Evolutionary conservation across 352 stramenopile genomes (phyloP), one percentile per base, ranked within the genome.

Genomic region (Paralagenidium karlingii): DNA sequence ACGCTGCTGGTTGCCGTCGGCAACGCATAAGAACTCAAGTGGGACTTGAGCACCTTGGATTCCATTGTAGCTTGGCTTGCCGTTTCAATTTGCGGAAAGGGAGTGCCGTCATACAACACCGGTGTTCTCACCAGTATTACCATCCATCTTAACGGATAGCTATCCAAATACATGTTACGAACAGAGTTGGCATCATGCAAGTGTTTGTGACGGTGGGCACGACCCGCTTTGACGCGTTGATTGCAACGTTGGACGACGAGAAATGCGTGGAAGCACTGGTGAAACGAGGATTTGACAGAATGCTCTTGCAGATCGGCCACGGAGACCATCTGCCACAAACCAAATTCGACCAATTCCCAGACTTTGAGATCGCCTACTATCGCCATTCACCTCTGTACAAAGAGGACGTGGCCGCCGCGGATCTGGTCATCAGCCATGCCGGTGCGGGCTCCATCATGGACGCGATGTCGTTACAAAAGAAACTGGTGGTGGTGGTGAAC

Each of bases 141-240:
- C n/a, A n/a, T n/a, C n/a, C n/a, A n/a, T n/a, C n/a, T n/a, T n/a
- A n/a, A n/a, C n/a, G n/a, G n/a, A n/a, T n/a, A n/a, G n/a, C n/a
- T n/a, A n/a, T n/a, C n/a, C n/a, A n/a, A n/a, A n/a, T n/a, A n/a
- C n/a, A n/a, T n/a, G n/a, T n/a, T n/a, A n/a, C n/a, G n/a, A n/a
- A n/a, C n/a, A n/a, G n/a, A n/a, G n/a, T 33, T 33, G 28, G 28
- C 28, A 15, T 7, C 7, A 36, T 36, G 30, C 3, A 7, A 36
- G 79, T 87, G 38, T 96, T 97, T 45, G 86, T 95, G 48, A 97
- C 87, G 1, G 89, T 97, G 21, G 89, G 89, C n/a, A 97, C 89
- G 36, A 97, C 89, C 44, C 85, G 82, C 43, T 97, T 97, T 52
- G 85, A 96, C 36, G 75, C 63, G 43, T 61, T 97, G 15, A 57